phyloP scores from a whole-genome alignment of 768 basidiomycete species.

The Pisolithus orientalis region DNA sequence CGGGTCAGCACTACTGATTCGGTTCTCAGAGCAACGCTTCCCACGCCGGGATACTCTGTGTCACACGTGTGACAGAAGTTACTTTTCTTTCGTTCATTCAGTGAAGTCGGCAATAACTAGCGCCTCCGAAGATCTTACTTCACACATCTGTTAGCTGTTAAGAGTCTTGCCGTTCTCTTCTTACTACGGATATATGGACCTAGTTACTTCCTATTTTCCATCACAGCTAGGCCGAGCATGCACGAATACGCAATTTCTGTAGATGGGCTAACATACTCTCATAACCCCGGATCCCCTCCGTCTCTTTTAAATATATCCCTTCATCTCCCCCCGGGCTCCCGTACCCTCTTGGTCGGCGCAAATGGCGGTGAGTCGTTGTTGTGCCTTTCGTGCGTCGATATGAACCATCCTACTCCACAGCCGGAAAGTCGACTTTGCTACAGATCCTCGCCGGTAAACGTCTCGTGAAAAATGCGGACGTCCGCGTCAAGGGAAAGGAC shows the following conservation, averaged over 20 bases:
- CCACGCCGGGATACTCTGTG: not conserved
- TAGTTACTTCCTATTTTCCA: too few relatives aligned
- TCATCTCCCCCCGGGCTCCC: conserved; percentile 62
- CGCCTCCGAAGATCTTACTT: too few relatives aligned
- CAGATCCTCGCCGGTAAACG: conserved; percentile 92
- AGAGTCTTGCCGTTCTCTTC: not conserved
- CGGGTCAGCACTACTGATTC: not conserved
- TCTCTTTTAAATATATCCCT: conserved; percentile 65
- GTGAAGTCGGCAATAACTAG: too few relatives aligned
- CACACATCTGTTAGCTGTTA: too few relatives aligned
- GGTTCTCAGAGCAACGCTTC: not conserved
- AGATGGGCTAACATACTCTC: conserved; percentile 50
- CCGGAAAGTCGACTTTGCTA: conserved; percentile 94
- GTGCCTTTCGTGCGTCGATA: not conserved
- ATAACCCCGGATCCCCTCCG: conserved; percentile 35
- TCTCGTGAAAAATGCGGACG: conserved; percentile 56
- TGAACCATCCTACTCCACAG: conserved; percentile 28
- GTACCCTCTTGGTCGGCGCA: conserved; percentile 85
- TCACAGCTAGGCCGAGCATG: not conserved
- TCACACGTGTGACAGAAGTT: too few relatives aligned
- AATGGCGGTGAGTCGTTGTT: conserved; percentile 69
- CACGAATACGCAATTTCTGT: conserved; percentile 30
- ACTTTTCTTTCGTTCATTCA: too few relatives aligned
- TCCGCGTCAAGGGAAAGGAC: conserved; percentile 73
- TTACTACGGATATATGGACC: too few relatives aligned